Percentiles rank a stretch among this genome's conserved stretches.
Conservation (phyloP, 2,329 filamentous ascomycete genomes). For the Emmonsiellopsis sp. region DNA sequence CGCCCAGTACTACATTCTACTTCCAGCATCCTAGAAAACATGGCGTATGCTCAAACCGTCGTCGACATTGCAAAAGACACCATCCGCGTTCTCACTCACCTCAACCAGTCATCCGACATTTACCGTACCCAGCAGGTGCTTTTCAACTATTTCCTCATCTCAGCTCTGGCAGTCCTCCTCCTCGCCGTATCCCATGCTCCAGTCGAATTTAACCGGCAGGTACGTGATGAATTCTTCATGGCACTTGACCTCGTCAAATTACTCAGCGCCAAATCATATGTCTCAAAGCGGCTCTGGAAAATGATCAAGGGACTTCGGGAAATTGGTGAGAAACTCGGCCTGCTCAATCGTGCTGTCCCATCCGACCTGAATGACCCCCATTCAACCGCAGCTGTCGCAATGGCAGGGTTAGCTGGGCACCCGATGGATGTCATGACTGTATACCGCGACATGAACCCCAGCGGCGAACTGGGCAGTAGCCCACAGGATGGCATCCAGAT, state of each 20-base stretch:
- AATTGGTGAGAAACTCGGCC: constrained; percentile 51
- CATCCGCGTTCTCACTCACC: constrained; percentile 49
- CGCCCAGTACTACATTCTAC: constrained; percentile 78
- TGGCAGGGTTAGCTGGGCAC: constrained; percentile 56
- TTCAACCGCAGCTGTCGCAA: constrained; percentile 53
- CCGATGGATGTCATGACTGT: constrained; percentile 48
- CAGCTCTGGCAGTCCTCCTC: constrained; percentile 54
- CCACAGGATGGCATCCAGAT: constrained; percentile 52
- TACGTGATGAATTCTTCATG: constrained; percentile 60
- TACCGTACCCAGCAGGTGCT: constrained; percentile 54
- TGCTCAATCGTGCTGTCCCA: constrained; percentile 32
- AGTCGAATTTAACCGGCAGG: constrained; percentile 48
- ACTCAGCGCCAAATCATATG: constrained; percentile 51
- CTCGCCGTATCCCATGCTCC: constrained; percentile 57
- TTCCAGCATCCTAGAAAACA: constrained; percentile 69
- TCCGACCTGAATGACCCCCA: constrained; percentile 44
- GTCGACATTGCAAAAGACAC: constrained; percentile 58
- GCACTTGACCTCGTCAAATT: constrained; percentile 55
- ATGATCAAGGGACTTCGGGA: constrained; percentile 55
- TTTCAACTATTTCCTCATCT: constrained; percentile 59
- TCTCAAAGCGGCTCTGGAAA: constrained; percentile 54
- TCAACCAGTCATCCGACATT: constrained; percentile 54
- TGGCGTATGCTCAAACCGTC: constrained; percentile 60
- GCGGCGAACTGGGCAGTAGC: constrained; percentile 39
- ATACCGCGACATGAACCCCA: constrained; percentile 28